These are phyloP conservation scores for Vicia faba DNA, from an alignment of 306 rosid species.

Conservation along the genomic window DNA sequence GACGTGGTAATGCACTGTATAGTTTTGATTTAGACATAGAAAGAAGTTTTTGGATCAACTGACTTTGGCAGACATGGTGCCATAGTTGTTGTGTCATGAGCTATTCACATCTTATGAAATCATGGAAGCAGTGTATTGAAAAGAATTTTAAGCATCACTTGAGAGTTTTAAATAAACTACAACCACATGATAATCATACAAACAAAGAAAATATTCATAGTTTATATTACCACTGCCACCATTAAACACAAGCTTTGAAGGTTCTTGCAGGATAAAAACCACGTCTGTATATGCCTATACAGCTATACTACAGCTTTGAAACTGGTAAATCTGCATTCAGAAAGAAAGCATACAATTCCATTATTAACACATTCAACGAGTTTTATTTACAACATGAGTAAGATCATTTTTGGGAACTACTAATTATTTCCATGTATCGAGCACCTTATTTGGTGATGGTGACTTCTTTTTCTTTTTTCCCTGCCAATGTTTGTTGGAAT, in stretches of 20 bases:
- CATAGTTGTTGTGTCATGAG: too few species aligned
- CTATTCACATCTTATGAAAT: too few species aligned
- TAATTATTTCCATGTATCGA: too few species aligned
- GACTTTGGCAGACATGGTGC: too few species aligned
- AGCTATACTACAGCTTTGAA: slow-evolving; percentile 73
- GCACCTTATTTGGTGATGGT: too few species aligned
- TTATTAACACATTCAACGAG: background rate
- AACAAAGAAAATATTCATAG: slow-evolving; percentile 21
- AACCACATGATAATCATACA: slow-evolving; percentile 30
- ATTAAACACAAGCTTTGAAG: slow-evolving; percentile 35
- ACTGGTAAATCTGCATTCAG: slow-evolving; percentile 59
- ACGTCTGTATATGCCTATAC: slow-evolving; percentile 31
- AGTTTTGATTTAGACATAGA: too few species aligned
- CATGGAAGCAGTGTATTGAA: too few species aligned
- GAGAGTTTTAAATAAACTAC: slow-evolving; percentile 33
- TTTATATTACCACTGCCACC: slow-evolving; percentile 36
- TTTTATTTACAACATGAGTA: slow-evolving; percentile 10
- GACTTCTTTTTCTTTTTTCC: too few species aligned
- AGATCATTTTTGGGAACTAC: too few species aligned
- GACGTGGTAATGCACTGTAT: slow-evolving; percentile 57
- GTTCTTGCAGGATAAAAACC: slow-evolving; percentile 26
- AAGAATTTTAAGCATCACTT: too few species aligned
- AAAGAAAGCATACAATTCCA: slow-evolving; percentile 8
- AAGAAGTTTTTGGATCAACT: too few species aligned
- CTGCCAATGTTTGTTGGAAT: too few species aligned